These are phyloP conservation scores for Calamus simplicifolius DNA, from an alignment of 176 grass and related monocot genomes.

Conservation along the genomic window DNA sequence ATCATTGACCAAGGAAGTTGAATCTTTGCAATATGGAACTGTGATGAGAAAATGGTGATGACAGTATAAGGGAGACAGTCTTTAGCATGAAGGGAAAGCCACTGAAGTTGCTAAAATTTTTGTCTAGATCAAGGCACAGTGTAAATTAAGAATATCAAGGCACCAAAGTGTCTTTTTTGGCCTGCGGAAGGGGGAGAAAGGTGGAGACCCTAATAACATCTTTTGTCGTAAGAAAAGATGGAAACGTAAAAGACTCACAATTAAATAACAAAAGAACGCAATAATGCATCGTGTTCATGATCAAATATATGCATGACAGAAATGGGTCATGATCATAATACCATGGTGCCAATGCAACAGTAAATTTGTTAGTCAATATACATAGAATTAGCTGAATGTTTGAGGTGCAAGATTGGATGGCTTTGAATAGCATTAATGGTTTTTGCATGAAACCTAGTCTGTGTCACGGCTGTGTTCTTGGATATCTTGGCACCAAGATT, in stretches of 20 bases:
- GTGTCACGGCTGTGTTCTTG: no score
- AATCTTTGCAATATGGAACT: constrained; percentile 26
- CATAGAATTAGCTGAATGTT: no score
- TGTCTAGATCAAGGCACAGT: background rate
- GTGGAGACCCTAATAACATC: background rate
- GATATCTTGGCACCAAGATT: no score
- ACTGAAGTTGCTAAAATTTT: constrained; percentile 1
- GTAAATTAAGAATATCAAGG: background rate
- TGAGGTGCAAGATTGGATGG: no score
- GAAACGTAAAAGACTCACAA: background rate
- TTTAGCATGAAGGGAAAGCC: constrained; percentile 27
- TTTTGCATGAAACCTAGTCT: no score
- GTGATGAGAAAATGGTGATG: constrained; percentile 15
- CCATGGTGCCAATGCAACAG: no score
- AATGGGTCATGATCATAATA: no score
- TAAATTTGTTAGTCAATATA: no score
- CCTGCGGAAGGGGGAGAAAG: constrained; percentile 8
- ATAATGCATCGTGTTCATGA: background rate
- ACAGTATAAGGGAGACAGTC: constrained; percentile 14
- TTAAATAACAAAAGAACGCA: background rate
- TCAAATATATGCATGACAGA: no score
- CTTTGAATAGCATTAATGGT: no score
- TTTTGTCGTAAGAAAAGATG: background rate
- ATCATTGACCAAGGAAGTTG: constrained; percentile 52
- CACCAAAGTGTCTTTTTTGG: background rate